phyloP scores from a whole-genome alignment of 202 grass and related monocot genomes.

The Alloteropsis angusta region DNA sequence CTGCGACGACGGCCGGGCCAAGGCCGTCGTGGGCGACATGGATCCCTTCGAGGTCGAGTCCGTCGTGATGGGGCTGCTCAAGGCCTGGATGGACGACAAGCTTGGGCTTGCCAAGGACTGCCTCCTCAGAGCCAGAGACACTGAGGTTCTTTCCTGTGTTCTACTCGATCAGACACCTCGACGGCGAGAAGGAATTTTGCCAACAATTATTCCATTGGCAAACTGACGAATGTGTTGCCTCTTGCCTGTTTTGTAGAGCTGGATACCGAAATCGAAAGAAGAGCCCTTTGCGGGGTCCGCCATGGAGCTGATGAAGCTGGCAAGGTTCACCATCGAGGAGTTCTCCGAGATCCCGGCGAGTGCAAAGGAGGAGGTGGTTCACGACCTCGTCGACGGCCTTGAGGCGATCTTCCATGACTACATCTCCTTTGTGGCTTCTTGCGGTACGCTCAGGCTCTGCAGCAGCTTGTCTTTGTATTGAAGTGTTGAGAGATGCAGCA shows the following conservation, averaged over 20 bases:
- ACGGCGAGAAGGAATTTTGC: background rate
- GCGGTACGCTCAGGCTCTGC: conserved; percentile 33
- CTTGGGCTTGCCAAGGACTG: conserved; percentile 60
- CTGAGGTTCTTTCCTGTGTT: conserved; percentile 28
- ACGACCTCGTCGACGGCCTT: conserved; percentile 62
- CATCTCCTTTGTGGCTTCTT: conserved; percentile 74
- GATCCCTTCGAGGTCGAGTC: conserved; percentile 78
- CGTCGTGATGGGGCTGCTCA: conserved; percentile 64
- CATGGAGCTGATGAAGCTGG: conserved; percentile 71
- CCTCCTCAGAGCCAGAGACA: conserved; percentile 73
- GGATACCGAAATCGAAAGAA: conserved; percentile 72
- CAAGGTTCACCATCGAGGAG: conserved; percentile 54
- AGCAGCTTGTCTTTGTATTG: too few species aligned
- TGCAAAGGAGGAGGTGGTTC: conserved; percentile 65
- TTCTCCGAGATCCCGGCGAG: conserved; percentile 75
- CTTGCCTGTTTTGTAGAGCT: conserved; percentile 41
- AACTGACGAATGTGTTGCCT: background rate
- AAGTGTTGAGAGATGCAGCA: background rate
- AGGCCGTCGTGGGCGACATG: conserved; percentile 72
- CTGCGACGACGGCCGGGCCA: conserved; percentile 46
- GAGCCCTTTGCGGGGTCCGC: conserved; percentile 69
- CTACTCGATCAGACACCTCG: background rate
- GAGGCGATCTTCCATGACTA: conserved; percentile 59
- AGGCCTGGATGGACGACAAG: conserved; percentile 81
- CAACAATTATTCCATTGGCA: background rate